Percentiles rank a stretch among this genome's conserved stretches.
phyloP scores from a whole-genome alignment of 164 flowering plant species.

The Liquidambar formosana region DNA sequence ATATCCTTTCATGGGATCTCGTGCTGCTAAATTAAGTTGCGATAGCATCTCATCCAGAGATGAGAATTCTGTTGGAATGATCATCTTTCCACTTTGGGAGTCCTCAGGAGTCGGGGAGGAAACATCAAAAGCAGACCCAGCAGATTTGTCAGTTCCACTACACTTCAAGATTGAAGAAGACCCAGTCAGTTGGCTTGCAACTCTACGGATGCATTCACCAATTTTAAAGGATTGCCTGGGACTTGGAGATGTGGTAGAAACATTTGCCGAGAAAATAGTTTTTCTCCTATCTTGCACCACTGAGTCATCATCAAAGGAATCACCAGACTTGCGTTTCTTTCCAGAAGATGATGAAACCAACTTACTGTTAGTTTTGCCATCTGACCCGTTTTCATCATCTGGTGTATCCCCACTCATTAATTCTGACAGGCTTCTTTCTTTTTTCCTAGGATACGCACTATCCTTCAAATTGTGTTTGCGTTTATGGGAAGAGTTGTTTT shows the following conservation, averaged over 20 bases:
- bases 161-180: slow-evolving; percentile 40
- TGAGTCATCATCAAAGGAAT: slow-evolving; percentile 24
- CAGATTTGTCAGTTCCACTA: slow-evolving; percentile 15
- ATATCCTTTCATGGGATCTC: slow-evolving; percentile 46
- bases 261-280: slow-evolving; percentile 36
- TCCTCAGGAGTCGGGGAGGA: slow-evolving; percentile 23
- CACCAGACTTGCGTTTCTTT: slow-evolving; percentile 29
- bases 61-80: slow-evolving; percentile 31
- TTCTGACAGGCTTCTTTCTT: slow-evolving; percentile 45
- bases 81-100: slow-evolving; percentile 9
- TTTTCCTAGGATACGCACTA: slow-evolving; percentile 32
- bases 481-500: slow-evolving; percentile 25
- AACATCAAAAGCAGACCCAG: slow-evolving; percentile 26
- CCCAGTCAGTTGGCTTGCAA: slow-evolving; percentile 72
- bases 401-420: slow-evolving; percentile 33
- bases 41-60: slow-evolving; percentile 54
- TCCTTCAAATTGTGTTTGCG: slow-evolving; percentile 46
- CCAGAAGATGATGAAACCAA: slow-evolving; percentile 21
- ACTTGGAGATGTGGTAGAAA: slow-evolving; percentile 32
- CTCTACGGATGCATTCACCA: slow-evolving; percentile 77
- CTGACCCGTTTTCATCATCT: slow-evolving; percentile 26
- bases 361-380: slow-evolving; percentile 13
- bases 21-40: slow-evolving; percentile 55
- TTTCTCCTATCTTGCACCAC: slow-evolving; percentile 19
- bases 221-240: slow-evolving; percentile 62